Conservation (phyloP, 2,329 filamentous ascomycete species). For the Seiridium cupressi region DNA sequence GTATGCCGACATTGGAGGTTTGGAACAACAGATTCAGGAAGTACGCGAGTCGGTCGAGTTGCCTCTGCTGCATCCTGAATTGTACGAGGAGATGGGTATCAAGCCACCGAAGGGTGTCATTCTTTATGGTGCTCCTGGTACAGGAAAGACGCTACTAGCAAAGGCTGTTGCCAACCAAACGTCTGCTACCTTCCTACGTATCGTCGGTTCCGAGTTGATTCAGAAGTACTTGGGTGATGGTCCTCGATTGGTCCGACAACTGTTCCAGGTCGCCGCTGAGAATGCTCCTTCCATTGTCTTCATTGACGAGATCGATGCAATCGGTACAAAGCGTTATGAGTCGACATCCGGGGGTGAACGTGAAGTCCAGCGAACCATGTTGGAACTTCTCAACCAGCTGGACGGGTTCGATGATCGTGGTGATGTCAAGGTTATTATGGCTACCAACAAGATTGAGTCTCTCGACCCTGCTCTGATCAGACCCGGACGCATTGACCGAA, state of each 20-base stretch:
- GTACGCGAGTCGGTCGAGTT: slow-evolving; percentile 96
- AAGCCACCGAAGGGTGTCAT: slow-evolving; percentile 99
- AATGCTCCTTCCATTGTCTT: slow-evolving; percentile 97
- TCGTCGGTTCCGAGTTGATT: slow-evolving; percentile 95
- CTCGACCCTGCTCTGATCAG: slow-evolving; percentile 94
- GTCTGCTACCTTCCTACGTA: slow-evolving; percentile 96
- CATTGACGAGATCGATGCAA: slow-evolving; percentile 98
- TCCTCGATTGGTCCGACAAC: slow-evolving; percentile 88
- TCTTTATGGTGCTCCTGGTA: slow-evolving; percentile 94
- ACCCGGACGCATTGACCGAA: slow-evolving; percentile 95
- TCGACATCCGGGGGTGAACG: slow-evolving; percentile 95
- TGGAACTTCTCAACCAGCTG: slow-evolving; percentile 96
- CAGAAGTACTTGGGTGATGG: slow-evolving; percentile 99
- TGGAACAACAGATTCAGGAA: slow-evolving; percentile 95
- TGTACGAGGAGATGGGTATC: slow-evolving; percentile 99
- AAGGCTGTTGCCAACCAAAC: slow-evolving; percentile 99
- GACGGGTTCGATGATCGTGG: slow-evolving; percentile 98
- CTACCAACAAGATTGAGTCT: slow-evolving; percentile 99
- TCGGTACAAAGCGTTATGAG: slow-evolving; percentile 98
- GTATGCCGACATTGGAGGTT: slow-evolving; percentile 95
- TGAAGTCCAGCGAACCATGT: slow-evolving; percentile 97
- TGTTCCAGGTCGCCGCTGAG: slow-evolving; percentile 91
- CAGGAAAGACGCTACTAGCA: slow-evolving; percentile 91
- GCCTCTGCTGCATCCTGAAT: slow-evolving; percentile 88
- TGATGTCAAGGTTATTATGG: slow-evolving; percentile 99